phyloP scores from a whole-genome alignment of 495 filamentous ascomycete species.

The Aspergillus baeticus region DNA sequence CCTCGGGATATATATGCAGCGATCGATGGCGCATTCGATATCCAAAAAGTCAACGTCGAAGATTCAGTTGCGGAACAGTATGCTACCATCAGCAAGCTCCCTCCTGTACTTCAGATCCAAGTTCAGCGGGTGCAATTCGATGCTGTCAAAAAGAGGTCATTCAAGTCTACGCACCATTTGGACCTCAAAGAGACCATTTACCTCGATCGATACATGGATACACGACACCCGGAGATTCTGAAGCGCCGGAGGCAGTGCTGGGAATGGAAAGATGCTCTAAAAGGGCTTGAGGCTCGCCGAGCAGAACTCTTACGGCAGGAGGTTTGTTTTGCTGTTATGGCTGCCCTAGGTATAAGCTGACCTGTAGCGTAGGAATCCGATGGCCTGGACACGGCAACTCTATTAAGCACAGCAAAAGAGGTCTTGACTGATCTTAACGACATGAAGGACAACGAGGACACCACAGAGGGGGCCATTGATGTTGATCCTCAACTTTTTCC shows the following conservation, averaged over 20 bases:
- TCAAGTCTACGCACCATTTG: constrained; percentile 78
- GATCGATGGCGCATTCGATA: constrained; percentile 79
- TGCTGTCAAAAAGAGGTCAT: constrained; percentile 53
- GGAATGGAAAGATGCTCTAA: constrained; percentile 68
- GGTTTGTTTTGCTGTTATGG: constrained; percentile 25
- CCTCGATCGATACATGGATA: constrained; percentile 86
- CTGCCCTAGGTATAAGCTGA: neutral
- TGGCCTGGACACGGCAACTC: constrained; percentile 28
- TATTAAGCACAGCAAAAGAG: constrained; percentile 30
- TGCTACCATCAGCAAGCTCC: constrained; percentile 70
- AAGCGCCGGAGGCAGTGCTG: constrained; percentile 65
- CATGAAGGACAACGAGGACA: constrained; percentile 22
- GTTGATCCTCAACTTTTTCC: constrained; percentile 28
- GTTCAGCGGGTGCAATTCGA: constrained; percentile 79
- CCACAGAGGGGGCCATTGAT: constrained; percentile 27
- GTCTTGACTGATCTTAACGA: constrained; percentile 32
- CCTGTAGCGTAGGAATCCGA: constrained; percentile 29
- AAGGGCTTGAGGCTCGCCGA: constrained; percentile 49
- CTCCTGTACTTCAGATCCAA: constrained; percentile 84
- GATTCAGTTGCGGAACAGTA: constrained; percentile 64
- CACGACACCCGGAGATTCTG: constrained; percentile 55
- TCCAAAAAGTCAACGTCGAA: constrained; percentile 67
- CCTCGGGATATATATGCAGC: constrained; percentile 75
- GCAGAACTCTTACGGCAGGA: constrained; percentile 44
- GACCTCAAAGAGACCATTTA: constrained; percentile 74